These are phyloP conservation scores for Paradendryphiella salina DNA, from an alignment of 2,329 filamentous ascomycete genomes.

Conservation along the genomic window DNA sequence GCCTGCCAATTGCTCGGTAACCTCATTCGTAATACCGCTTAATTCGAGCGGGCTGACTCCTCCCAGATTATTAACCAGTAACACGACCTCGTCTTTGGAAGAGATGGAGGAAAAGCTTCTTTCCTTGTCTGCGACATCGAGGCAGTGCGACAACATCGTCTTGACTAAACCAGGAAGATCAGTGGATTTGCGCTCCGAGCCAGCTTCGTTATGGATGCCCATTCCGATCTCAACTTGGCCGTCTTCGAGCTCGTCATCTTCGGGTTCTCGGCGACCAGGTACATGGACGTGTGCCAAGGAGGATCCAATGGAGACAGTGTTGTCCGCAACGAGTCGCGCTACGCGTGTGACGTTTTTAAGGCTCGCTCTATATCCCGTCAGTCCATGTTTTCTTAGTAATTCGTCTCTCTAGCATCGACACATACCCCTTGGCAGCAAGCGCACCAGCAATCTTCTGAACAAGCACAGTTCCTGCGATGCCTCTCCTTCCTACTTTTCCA, in stretches of 20 bases:
- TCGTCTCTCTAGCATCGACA: not conserved
- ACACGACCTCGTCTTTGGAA: constrained; percentile 63
- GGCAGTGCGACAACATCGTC: constrained; percentile 67
- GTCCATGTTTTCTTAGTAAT: too few relatives aligned
- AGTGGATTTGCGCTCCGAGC: constrained; percentile 48
- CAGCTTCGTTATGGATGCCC: constrained; percentile 73
- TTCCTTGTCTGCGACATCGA: constrained; percentile 66
- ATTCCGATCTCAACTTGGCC: constrained; percentile 70
- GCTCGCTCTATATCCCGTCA: constrained; percentile 39
- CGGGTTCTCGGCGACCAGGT: constrained; percentile 69
- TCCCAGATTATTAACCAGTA: constrained; percentile 76
- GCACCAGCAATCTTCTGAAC: constrained; percentile 91
- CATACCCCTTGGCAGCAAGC: constrained; percentile 70
- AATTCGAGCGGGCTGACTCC: constrained; percentile 73
- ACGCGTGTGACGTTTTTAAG: constrained; percentile 73
- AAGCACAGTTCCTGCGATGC: constrained; percentile 87
- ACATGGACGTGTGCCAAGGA: constrained; percentile 92
- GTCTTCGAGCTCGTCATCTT: constrained; percentile 61
- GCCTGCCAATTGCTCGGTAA: constrained; percentile 62
- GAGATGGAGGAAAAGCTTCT: constrained; percentile 69
- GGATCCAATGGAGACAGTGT: constrained; percentile 82
- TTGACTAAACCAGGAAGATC: constrained; percentile 53
- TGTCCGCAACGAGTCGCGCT: constrained; percentile 71
- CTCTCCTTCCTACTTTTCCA: constrained; percentile 89
- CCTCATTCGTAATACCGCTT: constrained; percentile 71